Percentiles rank a stretch among this genome's conserved stretches.
Evolutionary conservation across 202 grass and related monocot genomes (phyloP).

Genomic region (Musa balbisiana): DNA sequence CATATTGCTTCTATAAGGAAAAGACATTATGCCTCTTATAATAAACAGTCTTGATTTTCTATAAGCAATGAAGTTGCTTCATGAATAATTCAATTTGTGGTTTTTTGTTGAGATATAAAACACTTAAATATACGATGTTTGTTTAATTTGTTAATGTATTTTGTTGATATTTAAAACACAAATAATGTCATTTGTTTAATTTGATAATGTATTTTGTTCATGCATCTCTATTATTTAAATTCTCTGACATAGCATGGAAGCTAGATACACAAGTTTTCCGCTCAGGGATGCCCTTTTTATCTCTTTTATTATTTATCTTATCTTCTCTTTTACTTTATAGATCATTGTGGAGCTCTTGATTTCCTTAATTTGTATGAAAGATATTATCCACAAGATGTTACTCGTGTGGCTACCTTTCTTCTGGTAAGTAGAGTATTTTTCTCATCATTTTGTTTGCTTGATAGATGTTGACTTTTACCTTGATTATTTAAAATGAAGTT

Average conservation of each 20-base stretch:
- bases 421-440: conserved; percentile 43
- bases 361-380: conserved; percentile 60
- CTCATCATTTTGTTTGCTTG: conserved; percentile 27
- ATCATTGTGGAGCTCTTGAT: not conserved
- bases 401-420: conserved; percentile 61
- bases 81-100: too few relatives aligned
- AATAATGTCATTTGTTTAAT: too few relatives aligned
- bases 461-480: not conserved
- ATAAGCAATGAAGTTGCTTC: too few relatives aligned
- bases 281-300: not conserved
- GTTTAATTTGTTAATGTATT: too few relatives aligned
- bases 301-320: conserved; percentile 3
- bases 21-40: too few relatives aligned
- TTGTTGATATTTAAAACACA: too few relatives aligned
- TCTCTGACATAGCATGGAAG: not conserved
- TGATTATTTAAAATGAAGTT: conserved; percentile 17
- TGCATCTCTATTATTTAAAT: not conserved
- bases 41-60: too few relatives aligned
- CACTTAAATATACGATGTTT: too few relatives aligned
- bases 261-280: not conserved
- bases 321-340: conserved; percentile 14
- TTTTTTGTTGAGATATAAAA: too few relatives aligned
- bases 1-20: too few relatives aligned
- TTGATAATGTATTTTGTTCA: too few relatives aligned
- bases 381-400: conserved; percentile 90